Conservation (phyloP, 2,329 filamentous ascomycete species). For the Colletotrichum salicis region DNA sequence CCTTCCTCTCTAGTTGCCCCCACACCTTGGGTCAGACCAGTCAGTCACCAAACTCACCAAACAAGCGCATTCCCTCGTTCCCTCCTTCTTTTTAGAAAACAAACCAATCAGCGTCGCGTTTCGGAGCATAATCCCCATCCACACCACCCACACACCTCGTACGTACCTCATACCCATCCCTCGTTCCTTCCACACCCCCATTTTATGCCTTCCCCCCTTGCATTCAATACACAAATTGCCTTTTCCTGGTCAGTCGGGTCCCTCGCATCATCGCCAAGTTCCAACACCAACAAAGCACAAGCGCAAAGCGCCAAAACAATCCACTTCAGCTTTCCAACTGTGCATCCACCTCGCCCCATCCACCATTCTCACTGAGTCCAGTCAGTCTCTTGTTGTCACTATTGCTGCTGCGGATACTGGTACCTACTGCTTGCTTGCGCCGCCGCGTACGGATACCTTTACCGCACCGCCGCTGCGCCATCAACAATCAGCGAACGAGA, state of each 20-base stretch:
- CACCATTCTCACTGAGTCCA: not conserved
- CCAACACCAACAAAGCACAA: conserved; percentile 5
- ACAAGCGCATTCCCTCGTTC: conserved; percentile 27
- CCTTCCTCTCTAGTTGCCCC: not conserved
- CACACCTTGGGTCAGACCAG: conserved; percentile 24
- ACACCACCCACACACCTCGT: conserved; percentile 17
- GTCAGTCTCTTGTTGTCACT: not conserved
- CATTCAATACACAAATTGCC: conserved; percentile 34
- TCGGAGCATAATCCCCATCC: conserved; percentile 2
- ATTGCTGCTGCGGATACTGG: not conserved
- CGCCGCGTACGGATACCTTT: not conserved
- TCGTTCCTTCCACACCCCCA: not conserved
- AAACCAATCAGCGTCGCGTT: conserved; percentile 8
- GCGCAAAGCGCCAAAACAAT: not conserved
- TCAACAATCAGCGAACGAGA: conserved; percentile 9
- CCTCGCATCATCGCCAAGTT: conserved; percentile 27
- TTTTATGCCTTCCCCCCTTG: conserved; percentile 29
- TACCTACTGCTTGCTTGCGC: not conserved
- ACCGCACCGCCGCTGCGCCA: conserved; percentile 1
- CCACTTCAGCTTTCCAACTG: conserved; percentile 1
- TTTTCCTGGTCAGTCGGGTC: conserved; percentile 34
- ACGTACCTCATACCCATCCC: conserved; percentile 9
- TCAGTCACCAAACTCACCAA: conserved; percentile 10
- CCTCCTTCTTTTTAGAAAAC: not conserved
- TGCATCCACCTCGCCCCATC: not conserved